Evolutionary conservation across 257 asterid genomes (phyloP).

Genomic region (Fraxinus cuspidata): DNA sequence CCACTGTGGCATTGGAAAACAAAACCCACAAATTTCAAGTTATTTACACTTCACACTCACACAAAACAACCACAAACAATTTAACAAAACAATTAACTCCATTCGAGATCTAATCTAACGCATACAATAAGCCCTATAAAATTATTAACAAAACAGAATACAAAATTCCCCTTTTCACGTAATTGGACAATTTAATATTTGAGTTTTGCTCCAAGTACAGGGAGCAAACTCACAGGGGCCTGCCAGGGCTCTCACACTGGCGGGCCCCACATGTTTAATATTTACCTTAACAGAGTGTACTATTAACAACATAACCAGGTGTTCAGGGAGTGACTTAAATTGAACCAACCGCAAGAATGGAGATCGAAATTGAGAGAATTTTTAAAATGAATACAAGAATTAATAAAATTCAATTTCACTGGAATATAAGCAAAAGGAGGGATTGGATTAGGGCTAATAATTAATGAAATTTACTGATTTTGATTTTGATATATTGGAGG

Average conservation of each 20-base stretch:
- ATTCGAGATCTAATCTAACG: slow-evolving; percentile 47
- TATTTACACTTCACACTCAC: slow-evolving; percentile 32
- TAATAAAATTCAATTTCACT: background rate
- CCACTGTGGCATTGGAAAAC: slow-evolving; percentile 57
- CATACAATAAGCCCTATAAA: slow-evolving; percentile 42
- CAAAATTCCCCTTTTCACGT: slow-evolving; percentile 18
- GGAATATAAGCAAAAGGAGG: background rate
- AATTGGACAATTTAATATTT: slow-evolving; percentile 21
- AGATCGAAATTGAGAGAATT: slow-evolving; percentile 40
- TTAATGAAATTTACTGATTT: slow-evolving; percentile 15
- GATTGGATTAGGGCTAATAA: slow-evolving; percentile 14
- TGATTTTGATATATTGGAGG: slow-evolving; percentile 34
- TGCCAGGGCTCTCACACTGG: too few species aligned
- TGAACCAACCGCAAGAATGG: slow-evolving; percentile 39
- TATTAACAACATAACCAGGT: slow-evolving; percentile 25
- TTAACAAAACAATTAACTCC: slow-evolving; percentile 21
- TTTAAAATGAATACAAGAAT: slow-evolving; percentile 4
- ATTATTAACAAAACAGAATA: slow-evolving; percentile 23
- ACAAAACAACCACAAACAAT: slow-evolving; percentile 7
- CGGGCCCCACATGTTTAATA: background rate
- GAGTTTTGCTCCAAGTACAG: too few species aligned
- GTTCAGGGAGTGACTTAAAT: slow-evolving; percentile 30
- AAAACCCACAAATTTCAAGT: slow-evolving; percentile 31
- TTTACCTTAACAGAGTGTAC: slow-evolving; percentile 48
- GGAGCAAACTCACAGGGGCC: too few species aligned